These are phyloP conservation scores for Pythium apleroticum DNA, from an alignment of 352 stramenopile species.

Conservation along the genomic window DNA sequence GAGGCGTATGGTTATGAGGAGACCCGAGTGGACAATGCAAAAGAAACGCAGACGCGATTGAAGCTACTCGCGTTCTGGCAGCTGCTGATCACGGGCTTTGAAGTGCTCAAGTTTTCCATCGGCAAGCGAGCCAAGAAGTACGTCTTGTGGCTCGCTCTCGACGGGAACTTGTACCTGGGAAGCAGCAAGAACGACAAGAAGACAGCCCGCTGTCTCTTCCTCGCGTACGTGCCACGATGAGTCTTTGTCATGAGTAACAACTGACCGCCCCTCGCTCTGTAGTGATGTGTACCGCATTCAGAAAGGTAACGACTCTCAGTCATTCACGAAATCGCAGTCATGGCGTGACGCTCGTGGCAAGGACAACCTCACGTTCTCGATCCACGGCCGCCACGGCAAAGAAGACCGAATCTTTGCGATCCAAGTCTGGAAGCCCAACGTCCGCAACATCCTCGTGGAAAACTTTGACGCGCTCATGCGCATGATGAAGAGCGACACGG, in stretches of 20 bases:
- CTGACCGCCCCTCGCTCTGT: neutral
- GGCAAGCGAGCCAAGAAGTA: constrained; percentile 47
- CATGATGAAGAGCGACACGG: constrained; percentile 44
- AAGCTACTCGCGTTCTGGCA: constrained; percentile 61
- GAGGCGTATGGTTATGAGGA: constrained; percentile 34
- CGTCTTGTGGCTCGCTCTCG: constrained; percentile 48
- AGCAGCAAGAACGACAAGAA: constrained; percentile 47
- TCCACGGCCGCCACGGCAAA: constrained; percentile 37
- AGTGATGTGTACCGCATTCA: constrained; percentile 48
- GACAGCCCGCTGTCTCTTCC: constrained; percentile 39
- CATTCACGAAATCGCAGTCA: constrained; percentile 53
- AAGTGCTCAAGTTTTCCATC: constrained; percentile 51
- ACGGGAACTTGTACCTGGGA: constrained; percentile 45
- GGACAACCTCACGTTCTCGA: constrained; percentile 48
- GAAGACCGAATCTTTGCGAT: constrained; percentile 48
- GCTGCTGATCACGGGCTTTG: constrained; percentile 52
- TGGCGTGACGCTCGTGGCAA: constrained; percentile 47
- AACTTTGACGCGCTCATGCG: constrained; percentile 43
- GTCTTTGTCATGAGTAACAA: neutral
- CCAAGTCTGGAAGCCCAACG: constrained; percentile 41
- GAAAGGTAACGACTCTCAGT: constrained; percentile 42
- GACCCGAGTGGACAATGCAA: constrained; percentile 24
- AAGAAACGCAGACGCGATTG: constrained; percentile 34
- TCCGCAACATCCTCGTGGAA: constrained; percentile 52
- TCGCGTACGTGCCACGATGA: constrained; percentile 33